These are phyloP conservation scores for Coniochaeta hoffmannii DNA, from an alignment of 2,329 filamentous ascomycete species.

Conservation along the genomic window DNA sequence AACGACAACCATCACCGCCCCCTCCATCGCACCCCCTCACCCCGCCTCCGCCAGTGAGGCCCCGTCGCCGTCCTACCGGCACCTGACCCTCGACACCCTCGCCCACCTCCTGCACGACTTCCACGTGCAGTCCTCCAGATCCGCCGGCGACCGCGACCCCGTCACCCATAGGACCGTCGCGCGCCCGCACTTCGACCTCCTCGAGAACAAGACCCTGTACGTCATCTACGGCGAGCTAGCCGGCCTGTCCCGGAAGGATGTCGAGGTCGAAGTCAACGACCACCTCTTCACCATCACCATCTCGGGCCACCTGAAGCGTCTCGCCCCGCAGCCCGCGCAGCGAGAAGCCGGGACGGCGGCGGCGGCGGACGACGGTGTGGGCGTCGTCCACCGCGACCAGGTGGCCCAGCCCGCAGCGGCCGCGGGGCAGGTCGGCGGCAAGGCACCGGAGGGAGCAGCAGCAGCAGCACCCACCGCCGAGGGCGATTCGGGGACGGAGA, in stretches of 20 bases:
- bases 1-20: slow-evolving; percentile 3
- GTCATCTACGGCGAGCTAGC: slow-evolving; percentile 11
- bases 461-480: not conserved
- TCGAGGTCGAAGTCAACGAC: slow-evolving; percentile 10
- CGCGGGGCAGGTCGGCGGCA: not conserved
- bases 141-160: not conserved
- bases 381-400: slow-evolving; percentile 1
- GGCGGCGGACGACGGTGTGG: not conserved
- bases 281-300: slow-evolving; percentile 9
- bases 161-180: not conserved
- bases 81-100: slow-evolving; percentile 5
- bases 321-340: not conserved
- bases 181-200: slow-evolving; percentile 9
- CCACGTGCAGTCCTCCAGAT: slow-evolving; percentile 3
- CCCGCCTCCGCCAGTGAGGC: not conserved
- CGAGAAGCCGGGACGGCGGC: not conserved
- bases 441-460: not conserved
- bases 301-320: slow-evolving; percentile 3
- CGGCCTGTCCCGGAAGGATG: slow-evolving; percentile 3
- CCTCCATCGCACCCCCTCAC: not conserved
- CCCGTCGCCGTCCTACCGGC: not conserved
- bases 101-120: slow-evolving; percentile 10
- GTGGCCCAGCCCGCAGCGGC: too few relatives aligned
- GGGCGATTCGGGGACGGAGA: not conserved
- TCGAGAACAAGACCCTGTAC: slow-evolving; percentile 6